A percentile compares a stretch with the other conserved stretches of the same genome.
These are phyloP conservation scores for Xylaria sp. DNA, from an alignment of 2,329 filamentous ascomycete genomes.

Conservation along the genomic window DNA sequence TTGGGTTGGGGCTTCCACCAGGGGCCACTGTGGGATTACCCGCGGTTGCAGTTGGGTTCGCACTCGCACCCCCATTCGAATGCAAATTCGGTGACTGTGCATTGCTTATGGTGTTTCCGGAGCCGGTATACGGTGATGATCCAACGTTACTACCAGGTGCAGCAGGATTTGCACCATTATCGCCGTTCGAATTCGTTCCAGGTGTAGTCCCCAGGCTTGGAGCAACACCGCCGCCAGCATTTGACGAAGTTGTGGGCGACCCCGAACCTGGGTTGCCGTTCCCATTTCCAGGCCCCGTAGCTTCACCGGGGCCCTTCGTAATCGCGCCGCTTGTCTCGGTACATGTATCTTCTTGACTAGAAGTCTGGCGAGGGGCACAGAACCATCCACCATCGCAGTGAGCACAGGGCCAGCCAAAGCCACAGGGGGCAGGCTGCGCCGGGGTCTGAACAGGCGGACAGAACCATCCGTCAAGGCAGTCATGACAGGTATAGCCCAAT, in stretches of 20 bases:
- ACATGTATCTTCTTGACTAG: conserved; percentile 19
- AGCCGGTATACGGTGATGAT: conserved; percentile 2
- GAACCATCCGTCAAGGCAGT: conserved; percentile 42
- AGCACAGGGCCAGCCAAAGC: conserved; percentile 42
- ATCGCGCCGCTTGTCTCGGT: conserved; percentile 14
- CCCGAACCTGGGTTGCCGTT: conserved; percentile 5
- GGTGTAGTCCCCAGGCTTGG: conserved; percentile 16
- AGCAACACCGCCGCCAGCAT: conserved; percentile 9
- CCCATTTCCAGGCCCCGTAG: neutral
- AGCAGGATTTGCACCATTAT: conserved; percentile 5
- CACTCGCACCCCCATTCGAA: conserved; percentile 4
- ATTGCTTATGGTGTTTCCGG: neutral
- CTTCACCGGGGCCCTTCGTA: conserved; percentile 11
- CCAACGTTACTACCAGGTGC: conserved; percentile 2
- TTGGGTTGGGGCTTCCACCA: neutral
- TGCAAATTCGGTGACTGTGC: conserved; percentile 3
- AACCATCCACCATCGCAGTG: conserved; percentile 43
- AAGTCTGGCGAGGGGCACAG: conserved; percentile 36
- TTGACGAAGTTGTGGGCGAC: conserved; percentile 12
- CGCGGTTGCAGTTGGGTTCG: conserved; percentile 2
- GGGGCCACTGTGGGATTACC: conserved; percentile 7
- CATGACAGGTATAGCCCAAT: conserved; percentile 40
- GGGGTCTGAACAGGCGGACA: conserved; percentile 41
- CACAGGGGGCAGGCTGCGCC: conserved; percentile 39
- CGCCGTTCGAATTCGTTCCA: conserved; percentile 5